Conservation (phyloP, 768 basidiomycete genomes). For the Tubosaeta brunneosetosa region DNA sequence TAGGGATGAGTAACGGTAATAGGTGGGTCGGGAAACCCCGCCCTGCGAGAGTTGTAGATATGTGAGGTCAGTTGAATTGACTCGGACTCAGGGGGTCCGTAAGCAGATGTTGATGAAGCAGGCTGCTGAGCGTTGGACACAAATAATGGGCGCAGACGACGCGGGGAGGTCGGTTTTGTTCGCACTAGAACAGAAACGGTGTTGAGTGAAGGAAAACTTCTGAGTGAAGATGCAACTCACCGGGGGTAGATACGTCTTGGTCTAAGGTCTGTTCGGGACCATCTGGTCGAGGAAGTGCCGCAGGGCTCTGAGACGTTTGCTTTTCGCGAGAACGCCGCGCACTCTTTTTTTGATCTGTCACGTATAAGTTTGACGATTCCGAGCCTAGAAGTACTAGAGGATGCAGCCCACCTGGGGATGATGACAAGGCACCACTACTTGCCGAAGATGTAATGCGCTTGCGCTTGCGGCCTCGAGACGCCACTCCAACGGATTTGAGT, state of each 20-base stretch:
- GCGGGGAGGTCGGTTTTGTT: not conserved
- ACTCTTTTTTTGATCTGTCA: slow-evolving; percentile 3
- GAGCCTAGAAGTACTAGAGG: slow-evolving; percentile 4
- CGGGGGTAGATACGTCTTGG: slow-evolving; percentile 5
- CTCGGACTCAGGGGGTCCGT: slow-evolving; percentile 8
- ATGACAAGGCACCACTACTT: slow-evolving; percentile 1
- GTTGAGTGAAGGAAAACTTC: slow-evolving; percentile 5
- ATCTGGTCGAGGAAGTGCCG: slow-evolving; percentile 2
- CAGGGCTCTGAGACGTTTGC: slow-evolving; percentile 4
- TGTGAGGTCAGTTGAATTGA: not conserved
- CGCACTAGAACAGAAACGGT: slow-evolving; percentile 5
- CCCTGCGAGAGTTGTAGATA: not conserved
- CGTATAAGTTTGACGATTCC: slow-evolving; percentile 3
- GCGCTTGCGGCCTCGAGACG: slow-evolving; percentile 19
- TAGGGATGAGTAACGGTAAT: slow-evolving; percentile 21
- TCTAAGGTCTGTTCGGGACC: not conserved
- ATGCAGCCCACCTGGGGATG: slow-evolving; percentile 19
- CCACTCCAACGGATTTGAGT: slow-evolving; percentile 10
- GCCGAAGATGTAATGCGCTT: slow-evolving; percentile 19
- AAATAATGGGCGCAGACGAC: slow-evolving; percentile 6
- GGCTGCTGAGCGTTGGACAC: slow-evolving; percentile 8
- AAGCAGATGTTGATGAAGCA: slow-evolving; percentile 1
- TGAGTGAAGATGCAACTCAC: slow-evolving; percentile 7
- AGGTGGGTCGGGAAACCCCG: slow-evolving; percentile 12
- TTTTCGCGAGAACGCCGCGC: slow-evolving; percentile 6